Evolutionary conservation across 108 stramenopile genomes (phyloP).

Genomic region (Skeletonema marinoi): DNA sequence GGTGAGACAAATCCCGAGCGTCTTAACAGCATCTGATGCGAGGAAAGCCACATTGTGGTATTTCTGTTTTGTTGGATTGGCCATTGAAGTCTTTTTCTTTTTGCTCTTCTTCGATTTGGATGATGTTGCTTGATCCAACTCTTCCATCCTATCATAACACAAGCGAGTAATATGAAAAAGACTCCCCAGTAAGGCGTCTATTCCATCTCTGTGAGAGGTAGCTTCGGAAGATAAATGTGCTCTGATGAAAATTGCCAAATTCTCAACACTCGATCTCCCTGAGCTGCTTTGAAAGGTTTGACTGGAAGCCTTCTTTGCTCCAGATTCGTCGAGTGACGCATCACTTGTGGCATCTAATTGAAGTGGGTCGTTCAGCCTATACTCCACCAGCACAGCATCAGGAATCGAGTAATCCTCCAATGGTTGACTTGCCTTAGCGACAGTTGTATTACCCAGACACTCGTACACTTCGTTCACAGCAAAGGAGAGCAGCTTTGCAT

Average conservation of each 20-base stretch:
- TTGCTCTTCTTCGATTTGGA: not conserved
- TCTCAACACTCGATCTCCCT: conserved; percentile 18
- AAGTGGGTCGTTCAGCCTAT: conserved; percentile 29
- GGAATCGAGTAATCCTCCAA: not conserved
- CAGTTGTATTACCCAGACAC: conserved; percentile 7
- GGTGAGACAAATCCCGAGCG: not conserved
- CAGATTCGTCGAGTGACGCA: not conserved
- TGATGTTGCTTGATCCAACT: conserved; percentile 5
- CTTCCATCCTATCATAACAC: conserved; percentile 32
- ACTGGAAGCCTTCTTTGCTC: not conserved
- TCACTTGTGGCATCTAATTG: not conserved
- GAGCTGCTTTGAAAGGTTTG: not conserved
- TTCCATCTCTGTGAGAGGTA: not conserved
- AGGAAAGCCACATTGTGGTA: not conserved
- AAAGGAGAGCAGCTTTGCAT: conserved; percentile 46
- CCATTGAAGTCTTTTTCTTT: not conserved
- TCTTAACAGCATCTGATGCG: not conserved
- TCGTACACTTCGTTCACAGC: conserved; percentile 35
- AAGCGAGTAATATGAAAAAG: conserved; percentile 22
- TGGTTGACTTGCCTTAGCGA: not conserved
- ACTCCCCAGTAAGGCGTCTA: conserved; percentile 9
- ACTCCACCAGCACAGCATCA: conserved; percentile 10
- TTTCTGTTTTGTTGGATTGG: not conserved
- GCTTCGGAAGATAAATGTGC: conserved; percentile 17
- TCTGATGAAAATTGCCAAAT: conserved; percentile 34